Evolutionary conservation across 768 basidiomycete species (phyloP).

Genomic region (Leccinum pellstonianum): DNA sequence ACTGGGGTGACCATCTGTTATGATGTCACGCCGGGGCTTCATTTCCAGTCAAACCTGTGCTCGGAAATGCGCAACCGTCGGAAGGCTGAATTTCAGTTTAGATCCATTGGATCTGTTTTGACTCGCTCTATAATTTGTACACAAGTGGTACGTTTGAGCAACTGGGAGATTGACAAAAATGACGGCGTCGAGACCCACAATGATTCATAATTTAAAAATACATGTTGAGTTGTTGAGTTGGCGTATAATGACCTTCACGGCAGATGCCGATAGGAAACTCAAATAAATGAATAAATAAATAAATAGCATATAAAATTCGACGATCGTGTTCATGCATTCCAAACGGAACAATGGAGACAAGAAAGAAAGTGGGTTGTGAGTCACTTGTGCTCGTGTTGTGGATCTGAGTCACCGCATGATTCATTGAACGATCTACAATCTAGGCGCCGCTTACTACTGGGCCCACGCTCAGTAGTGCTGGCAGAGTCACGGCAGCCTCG

Average conservation of each 20-base stretch:
- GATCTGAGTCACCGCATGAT: background rate
- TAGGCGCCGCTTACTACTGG: conserved; percentile 8
- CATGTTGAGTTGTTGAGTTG: background rate
- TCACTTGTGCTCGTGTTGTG: background rate
- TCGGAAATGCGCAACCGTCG: conserved; percentile 19
- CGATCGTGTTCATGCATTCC: background rate
- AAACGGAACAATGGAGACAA: no score
- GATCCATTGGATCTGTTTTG: conserved; percentile 10
- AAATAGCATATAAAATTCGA: background rate
- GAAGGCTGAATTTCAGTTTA: conserved; percentile 2
- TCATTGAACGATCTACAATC: conserved; percentile 21
- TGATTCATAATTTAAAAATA: background rate
- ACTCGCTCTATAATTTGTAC: background rate
- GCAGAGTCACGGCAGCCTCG: conserved; percentile 13
- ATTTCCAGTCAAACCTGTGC: conserved; percentile 31
- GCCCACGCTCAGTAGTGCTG: background rate
- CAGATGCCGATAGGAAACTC: conserved; percentile 7
- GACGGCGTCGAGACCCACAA: background rate
- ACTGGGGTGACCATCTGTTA: conserved; percentile 14
- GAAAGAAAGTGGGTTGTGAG: background rate
- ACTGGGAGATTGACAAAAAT: background rate
- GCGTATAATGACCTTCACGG: conserved; percentile 1
- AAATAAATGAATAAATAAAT: background rate
- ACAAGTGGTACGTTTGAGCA: background rate
- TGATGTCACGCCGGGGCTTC: conserved; percentile 29